Base-by-base conservation (phyloP, 805 yeast species). In the Saccharomyces mikatae region DNA sequence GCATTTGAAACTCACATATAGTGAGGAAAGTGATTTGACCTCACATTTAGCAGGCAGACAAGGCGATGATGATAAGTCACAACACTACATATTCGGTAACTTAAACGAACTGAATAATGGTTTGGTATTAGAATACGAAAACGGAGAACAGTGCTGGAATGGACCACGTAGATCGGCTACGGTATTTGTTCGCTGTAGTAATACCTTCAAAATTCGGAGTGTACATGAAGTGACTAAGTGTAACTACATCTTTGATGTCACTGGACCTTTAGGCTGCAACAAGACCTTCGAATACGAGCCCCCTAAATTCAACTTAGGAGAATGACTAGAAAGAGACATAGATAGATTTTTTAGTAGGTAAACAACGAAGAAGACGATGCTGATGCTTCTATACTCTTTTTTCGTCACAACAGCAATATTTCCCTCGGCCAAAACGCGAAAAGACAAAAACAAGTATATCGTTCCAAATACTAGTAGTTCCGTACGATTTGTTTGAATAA, bases 151-250 rank as follows among this genome's bases (percentile, higher is more conserved):
- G 64, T 94, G 99, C 70, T 92, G 98, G 97, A 88, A 90, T 67
- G 99, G 99, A 0, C 97, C 97, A 4, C 68, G 74, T 29, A 81
- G 99, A 68, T 79, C 85, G 32, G 91, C 89, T 1, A 71, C 68
- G 9, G 84, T 88, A 1, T 74, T 74, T 24, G 65, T 91, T 53
- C 73, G 74, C 17, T 94, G 99, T 71, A 95, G 95, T 0, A 71
- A 76, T 2, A 70, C 73, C 2, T 54, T 85, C 53, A 55, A 57
- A 41, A 60, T 70, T 5, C 56, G 58, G n/a, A 68, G 81, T 3
- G 96, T 92, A 9, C 75, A 84, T 46, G 99, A 94, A 71, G 92
- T 94, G 1, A 95, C 91, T 60, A 89, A 86, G 67, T 94, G 99
- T 71, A 84, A 80, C 57, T 94, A 94, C 66, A 68, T 70, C 50